Evolutionary conservation across 2,329 filamentous ascomycete genomes (phyloP), one percentile per base, ranked within the genome.

Genomic region (Aureobasidium sp.): DNA sequence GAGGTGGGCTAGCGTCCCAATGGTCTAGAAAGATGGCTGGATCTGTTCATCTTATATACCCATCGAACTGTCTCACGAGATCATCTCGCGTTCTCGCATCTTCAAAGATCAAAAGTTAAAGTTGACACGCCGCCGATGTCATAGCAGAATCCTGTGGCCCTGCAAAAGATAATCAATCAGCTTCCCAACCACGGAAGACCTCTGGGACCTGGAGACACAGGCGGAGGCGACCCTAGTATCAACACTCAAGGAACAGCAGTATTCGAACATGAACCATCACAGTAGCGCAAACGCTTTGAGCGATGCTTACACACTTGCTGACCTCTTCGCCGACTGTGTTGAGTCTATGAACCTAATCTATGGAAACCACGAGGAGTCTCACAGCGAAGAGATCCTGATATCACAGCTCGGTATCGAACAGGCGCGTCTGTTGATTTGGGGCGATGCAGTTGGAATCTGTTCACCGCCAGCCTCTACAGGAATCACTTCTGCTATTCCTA

Each of bases 291-390:
- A 52, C 20, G 43, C 67, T 12, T 72, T 79, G 37, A 70, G 70
- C 34, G 73, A 75, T 59, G 76, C 77, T 43, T 69, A 76, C 53
- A 73, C 74, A 7, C 73, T 80, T 13, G 76, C 77, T 27, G 74
- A 70, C 32, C 73, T 78, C 36, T 79, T 79, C 73, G 77, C 76
- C 67, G 75, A 74, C 50, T 79, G 77, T 63, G 77, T 79, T 47
- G 78, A 79, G 66, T 76, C 75, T 27, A 79, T 79, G 69, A 76
- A 76, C 41, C 71, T 77, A 29, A 76, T 80, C 61, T 74, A 78
- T 61, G 74, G 76, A 0, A 69, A 71, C 52, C 75, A 76, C 52
- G 72, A 76, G 63, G 75, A 74, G 66, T 73, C 77, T 44, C 74
- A 73, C 63, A 70, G 71, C 15, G 77, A 80, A 65, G 76, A 77